Base-by-base conservation (phyloP, 192 early-diverging fungal species). In the Rhizophlyctis rosea region DNA sequence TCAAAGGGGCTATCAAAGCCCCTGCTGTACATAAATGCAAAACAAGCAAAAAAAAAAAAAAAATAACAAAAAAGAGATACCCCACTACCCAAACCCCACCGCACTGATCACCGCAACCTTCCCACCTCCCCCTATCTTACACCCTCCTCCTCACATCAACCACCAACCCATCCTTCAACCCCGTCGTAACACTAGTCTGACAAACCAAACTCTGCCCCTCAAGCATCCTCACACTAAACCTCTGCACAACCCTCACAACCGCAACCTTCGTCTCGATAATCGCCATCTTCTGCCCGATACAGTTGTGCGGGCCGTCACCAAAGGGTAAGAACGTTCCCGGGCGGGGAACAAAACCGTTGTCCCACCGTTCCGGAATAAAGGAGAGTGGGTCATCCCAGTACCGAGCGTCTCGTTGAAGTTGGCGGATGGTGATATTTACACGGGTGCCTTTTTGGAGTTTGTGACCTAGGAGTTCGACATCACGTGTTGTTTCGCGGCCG, bases 281-380 rank as follows among this genome's bases (percentile, higher is more conserved):
- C 18, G 78, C 78, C 68, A 80, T 71, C 49, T 80, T 80, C 55
- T 75, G 71, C 9, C 78, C 79, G 34, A 81, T 74, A 35, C 74
- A 74, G 21, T 47, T 75, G 24, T 50, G 36, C 33, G 54, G 64
- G 3, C 77, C 77, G 28, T 74, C 69, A 1, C 62, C 72, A 70
- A 81, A 81, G 7, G 79, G 75, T 4, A 78, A 25, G 50, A 68
- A 80, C n/a, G 57, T 50, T 7, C 77, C 69, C 29, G 72, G 61
- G 14, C 50, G 61, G 4, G 62, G 34, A 3, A 34, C 50, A 18
- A 51, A 69, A 5, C 47, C 51, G 3, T 62, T 74, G 16, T 57
- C 33, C 69, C 68, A 81, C 28, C 79, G 25, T 28, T 73, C 71
- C 5, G 79, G 79, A 34, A 68, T 58, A 55, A 76, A 81, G n/a